Evolutionary conservation across 2,329 filamentous ascomycete species (phyloP).

Genomic region (Tolypocladium amazonense): DNA sequence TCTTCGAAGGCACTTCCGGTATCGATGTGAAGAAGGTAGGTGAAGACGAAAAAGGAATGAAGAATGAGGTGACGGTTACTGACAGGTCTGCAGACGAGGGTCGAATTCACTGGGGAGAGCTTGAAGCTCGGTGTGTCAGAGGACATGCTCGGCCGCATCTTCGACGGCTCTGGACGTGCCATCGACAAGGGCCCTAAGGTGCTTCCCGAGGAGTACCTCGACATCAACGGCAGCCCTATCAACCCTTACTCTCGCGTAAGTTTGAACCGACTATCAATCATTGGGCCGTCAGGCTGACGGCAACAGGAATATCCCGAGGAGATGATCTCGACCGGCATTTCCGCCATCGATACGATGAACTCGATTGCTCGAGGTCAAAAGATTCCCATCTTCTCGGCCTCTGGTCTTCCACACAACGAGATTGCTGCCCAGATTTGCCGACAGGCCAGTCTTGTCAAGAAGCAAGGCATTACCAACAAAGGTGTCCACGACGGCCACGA

Average conservation of each 20-base stretch:
- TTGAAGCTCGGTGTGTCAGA: constrained; percentile 98
- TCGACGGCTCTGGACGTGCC: constrained; percentile 92
- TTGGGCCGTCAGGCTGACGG: constrained; percentile 8
- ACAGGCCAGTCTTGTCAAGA: constrained; percentile 84
- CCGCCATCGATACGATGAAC: constrained; percentile 97
- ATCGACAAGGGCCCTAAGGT: constrained; percentile 99
- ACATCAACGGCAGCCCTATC: constrained; percentile 98
- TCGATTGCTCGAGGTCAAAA: constrained; percentile 97
- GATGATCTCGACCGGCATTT: constrained; percentile 99
- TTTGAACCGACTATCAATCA: background rate
- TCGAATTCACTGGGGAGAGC: constrained; percentile 94
- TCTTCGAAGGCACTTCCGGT: constrained; percentile 93
- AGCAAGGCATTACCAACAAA: constrained; percentile 73
- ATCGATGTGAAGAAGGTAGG: constrained; percentile 98
- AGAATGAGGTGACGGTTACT: constrained; percentile 7
- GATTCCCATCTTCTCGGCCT: constrained; percentile 97
- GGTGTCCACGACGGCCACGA: constrained; percentile 93
- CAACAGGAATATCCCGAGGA: constrained; percentile 91
- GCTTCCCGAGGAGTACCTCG: constrained; percentile 92
- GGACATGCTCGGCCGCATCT: constrained; percentile 98
- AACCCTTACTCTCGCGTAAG: constrained; percentile 90
- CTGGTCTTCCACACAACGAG: constrained; percentile 98
- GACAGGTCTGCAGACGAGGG: constrained; percentile 60
- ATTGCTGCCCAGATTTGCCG: constrained; percentile 98
- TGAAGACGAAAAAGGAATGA: background rate